A percentile compares a stretch with the other conserved stretches of the same genome.
These are phyloP conservation scores for Blastobotrys aristatus DNA, from an alignment of 1,139 yeast genomes.

Conservation along the genomic window DNA sequence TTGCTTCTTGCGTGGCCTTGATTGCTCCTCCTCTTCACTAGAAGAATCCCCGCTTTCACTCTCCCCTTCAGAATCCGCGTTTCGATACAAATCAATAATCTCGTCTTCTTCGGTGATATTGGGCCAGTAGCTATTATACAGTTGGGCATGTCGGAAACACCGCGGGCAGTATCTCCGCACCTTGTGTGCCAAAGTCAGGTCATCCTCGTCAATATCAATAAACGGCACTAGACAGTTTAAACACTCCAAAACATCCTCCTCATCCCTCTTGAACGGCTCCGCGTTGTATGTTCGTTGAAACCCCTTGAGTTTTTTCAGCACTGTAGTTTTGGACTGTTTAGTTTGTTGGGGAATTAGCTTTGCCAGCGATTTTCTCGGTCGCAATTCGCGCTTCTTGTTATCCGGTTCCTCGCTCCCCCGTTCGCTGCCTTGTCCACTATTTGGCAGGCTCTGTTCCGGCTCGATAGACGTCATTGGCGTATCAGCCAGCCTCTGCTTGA, in stretches of 20 bases:
- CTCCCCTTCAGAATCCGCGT: not conserved
- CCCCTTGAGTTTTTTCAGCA: conserved; percentile 7
- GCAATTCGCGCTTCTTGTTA: conserved; percentile 10
- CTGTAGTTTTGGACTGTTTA: conserved; percentile 6
- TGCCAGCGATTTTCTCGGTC: conserved; percentile 14
- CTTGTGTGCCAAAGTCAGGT: conserved; percentile 15
- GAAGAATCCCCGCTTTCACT: conserved; percentile 2
- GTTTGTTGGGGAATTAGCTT: not conserved
- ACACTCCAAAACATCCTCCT: conserved; percentile 19
- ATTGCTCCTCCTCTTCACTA: conserved; percentile 11
- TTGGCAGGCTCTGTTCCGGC: conserved; percentile 12
- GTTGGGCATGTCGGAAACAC: conserved; percentile 31
- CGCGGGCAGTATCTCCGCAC: conserved; percentile 28
- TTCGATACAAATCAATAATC: conserved; percentile 20
- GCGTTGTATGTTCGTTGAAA: conserved; percentile 19
- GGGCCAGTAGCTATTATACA: conserved; percentile 32
- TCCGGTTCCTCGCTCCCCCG: conserved; percentile 14
- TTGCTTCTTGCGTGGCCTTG: not conserved
- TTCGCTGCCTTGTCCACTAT: not conserved
- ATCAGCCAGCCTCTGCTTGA: not conserved
- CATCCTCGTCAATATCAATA: conserved; percentile 17
- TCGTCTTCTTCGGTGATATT: conserved; percentile 15
- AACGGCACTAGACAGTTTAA: conserved; percentile 27
- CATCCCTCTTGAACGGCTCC: conserved; percentile 21
- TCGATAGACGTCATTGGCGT: conserved; percentile 16